Base-by-base conservation (phyloP, 306 rosid species). In the Prinsepia uniflora region DNA sequence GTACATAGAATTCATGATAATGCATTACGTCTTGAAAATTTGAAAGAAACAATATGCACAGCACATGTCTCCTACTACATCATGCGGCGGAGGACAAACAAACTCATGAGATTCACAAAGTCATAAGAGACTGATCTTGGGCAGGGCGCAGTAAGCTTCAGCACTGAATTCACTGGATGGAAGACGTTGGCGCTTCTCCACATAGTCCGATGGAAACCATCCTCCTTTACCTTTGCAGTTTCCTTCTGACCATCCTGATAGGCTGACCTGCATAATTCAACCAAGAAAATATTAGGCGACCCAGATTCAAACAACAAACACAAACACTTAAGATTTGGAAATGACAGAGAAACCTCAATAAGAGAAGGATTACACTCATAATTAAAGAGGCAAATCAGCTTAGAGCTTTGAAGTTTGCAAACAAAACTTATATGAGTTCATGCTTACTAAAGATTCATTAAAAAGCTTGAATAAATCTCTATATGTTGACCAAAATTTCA, bases 211-310 rank as follows among this genome's bases (percentile, higher is more conserved):
- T 66, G 99, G 97, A 84, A 94, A 94, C 99, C 99, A 94, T 64
- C 99, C 99, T 8, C 86, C 90, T 67, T 71, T 82, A 24, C 99
- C 97, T 42, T 84, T 89, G 85, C 92, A 91, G 83, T 94, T 97
- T 67, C 99, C 99, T 86, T 94, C 99, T 44, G 99, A 84, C 99
- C 99, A 94, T 55, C 99, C 99, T 53, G 96, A 56, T 59, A 83
- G 64, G 64, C 67, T 91, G 79, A 89, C 91, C 97, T 94, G 88
- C 3, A 59, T 43, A 68, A 76, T 5, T 17, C 39, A 39, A 65
- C 46, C 18, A 63, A n/a, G 56, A 19, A 24, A 24, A 24, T 24
- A 24, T 24, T 24, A 24, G 30, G 2, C n/a, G n/a, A 24, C 30
- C 30, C 30, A 24, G 2, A 24, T 2, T 24, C 30, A 24, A 24